Percentiles rank a stretch among this genome's conserved stretches.
phyloP scores from a whole-genome alignment of 208 protist species.

The Leishmania lainsoni region DNA sequence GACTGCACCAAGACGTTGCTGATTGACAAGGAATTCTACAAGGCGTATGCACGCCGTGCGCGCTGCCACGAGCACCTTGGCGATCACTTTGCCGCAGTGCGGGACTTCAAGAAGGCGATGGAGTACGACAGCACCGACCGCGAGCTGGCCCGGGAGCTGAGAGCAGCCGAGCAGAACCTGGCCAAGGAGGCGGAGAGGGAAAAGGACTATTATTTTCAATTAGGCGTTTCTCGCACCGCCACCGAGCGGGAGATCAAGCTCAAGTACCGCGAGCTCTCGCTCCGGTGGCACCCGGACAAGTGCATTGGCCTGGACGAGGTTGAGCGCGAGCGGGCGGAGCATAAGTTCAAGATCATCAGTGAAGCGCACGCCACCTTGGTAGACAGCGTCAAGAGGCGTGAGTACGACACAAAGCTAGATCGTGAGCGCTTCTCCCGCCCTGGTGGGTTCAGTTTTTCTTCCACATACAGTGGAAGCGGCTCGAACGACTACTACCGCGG shows the following conservation, averaged over 20 bases:
- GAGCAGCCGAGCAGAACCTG: slow-evolving; percentile 63
- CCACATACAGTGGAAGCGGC: slow-evolving; percentile 47
- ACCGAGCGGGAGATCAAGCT: slow-evolving; percentile 84
- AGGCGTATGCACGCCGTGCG: slow-evolving; percentile 89
- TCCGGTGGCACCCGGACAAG: slow-evolving; percentile 93
- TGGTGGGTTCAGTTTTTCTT: slow-evolving; percentile 43
- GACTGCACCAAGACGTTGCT: slow-evolving; percentile 89
- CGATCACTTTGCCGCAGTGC: slow-evolving; percentile 78
- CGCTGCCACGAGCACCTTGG: slow-evolving; percentile 84
- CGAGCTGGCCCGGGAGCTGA: slow-evolving; percentile 76
- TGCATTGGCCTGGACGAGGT: slow-evolving; percentile 66
- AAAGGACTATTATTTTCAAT: slow-evolving; percentile 90
- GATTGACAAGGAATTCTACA: slow-evolving; percentile 85
- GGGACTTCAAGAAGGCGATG: slow-evolving; percentile 86
- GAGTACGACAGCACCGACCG: slow-evolving; percentile 69
- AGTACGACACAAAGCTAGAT: slow-evolving; percentile 85
- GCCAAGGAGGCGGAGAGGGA: slow-evolving; percentile 80
- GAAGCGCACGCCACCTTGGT: slow-evolving; percentile 83
- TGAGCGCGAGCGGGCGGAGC: slow-evolving; percentile 78
- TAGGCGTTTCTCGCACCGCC: slow-evolving; percentile 68
- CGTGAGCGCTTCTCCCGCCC: slow-evolving; percentile 47
- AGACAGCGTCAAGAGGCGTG: slow-evolving; percentile 71
- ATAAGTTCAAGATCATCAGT: slow-evolving; percentile 91
- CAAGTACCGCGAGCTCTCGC: slow-evolving; percentile 88
- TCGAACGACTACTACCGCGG: slow-evolving; percentile 56